Evolutionary conservation across 2,329 filamentous ascomycete genomes (phyloP).

Genomic region (Claviceps citrina): DNA sequence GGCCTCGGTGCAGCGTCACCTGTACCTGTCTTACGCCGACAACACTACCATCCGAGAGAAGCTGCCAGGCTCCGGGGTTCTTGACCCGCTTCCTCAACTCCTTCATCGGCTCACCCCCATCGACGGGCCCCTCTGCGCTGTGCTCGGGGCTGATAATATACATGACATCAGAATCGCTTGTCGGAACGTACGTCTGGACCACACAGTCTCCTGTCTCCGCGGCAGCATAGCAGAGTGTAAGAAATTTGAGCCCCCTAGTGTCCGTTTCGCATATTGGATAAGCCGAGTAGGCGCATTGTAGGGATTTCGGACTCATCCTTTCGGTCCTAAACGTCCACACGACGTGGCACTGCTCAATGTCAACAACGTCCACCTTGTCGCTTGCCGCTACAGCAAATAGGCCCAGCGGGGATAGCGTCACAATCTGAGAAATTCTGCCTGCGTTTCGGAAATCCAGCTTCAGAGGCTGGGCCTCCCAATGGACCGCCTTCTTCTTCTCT

Average conservation of each 20-base stretch:
- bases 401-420: slow-evolving; percentile 42
- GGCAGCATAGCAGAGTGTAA: slow-evolving; percentile 50
- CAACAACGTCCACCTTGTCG: slow-evolving; percentile 41
- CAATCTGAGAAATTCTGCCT: slow-evolving; percentile 33
- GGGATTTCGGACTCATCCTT: slow-evolving; percentile 40
- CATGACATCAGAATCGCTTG: slow-evolving; percentile 37
- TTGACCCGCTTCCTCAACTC: slow-evolving; percentile 37
- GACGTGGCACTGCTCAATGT: slow-evolving; percentile 28
- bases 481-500: slow-evolving; percentile 16
- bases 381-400: slow-evolving; percentile 45
- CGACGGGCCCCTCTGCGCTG: slow-evolving; percentile 28
- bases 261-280: slow-evolving; percentile 31
- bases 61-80: slow-evolving; percentile 52
- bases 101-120: slow-evolving; percentile 34
- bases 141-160: slow-evolving; percentile 32
- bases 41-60: slow-evolving; percentile 42
- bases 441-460: slow-evolving; percentile 28
- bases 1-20: slow-evolving; percentile 14
- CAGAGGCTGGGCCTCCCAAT: slow-evolving; percentile 37
- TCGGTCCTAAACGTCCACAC: slow-evolving; percentile 49
- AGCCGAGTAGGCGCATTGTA: slow-evolving; percentile 42
- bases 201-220: slow-evolving; percentile 45
- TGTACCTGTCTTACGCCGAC: slow-evolving; percentile 45
- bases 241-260: slow-evolving; percentile 39
- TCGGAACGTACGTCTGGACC: slow-evolving; percentile 46